Base-by-base conservation (phyloP, 768 basidiomycete species). In the Udeniomyces megalosporus region DNA sequence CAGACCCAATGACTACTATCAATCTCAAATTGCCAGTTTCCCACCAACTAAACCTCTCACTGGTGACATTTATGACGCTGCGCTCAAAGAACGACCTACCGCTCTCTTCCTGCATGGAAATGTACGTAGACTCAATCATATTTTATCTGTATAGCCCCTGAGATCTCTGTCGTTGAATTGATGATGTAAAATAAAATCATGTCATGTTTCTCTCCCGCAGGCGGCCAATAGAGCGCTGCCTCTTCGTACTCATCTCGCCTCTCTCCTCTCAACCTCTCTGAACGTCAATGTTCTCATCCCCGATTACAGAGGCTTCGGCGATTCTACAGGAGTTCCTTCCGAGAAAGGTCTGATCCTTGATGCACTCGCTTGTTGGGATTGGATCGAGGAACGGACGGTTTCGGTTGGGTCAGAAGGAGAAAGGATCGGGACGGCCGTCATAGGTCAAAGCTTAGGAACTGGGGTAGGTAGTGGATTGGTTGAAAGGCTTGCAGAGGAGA, bases 81-180 rank as follows among this genome's bases (percentile, higher is more conserved):
- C 87, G 1, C 72, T 91, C 20, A 72, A 74, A 14, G 66, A 74
- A 0, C 73, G 78, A 29, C 88, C 88, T 0, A 91, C 85, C 0
- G 76, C 93, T n/a, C 76, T 96, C n/a, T 93, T 86, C 74, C 77
- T 92, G 47, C 93, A 96, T 66, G 93, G 93, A 11, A 93, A 93
- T 66, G 73, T 74, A 17, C 31, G 71, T 64, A 42, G 38, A 8
- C 38, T 17, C 38, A 42, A 42, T 17, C 38, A 42, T 8, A 42
- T 8, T 42, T 17, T 17, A 42, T 42, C 38, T 8, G 10, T 42
- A 8, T 42, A 42, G 17, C 38, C 17, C 38, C 38, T 42, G 10
- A 17, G 17, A 42, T 8, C 38, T 42, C 10, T 8, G 8, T 17
- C 38, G 17, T 42, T 42, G 38, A 42, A 42, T 42, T 42, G 7